A percentile compares a stretch with the other conserved stretches of the same genome.
Evolutionary conservation across 768 basidiomycete genomes (phyloP).

Genomic region (Kwoniella dejecticola): DNA sequence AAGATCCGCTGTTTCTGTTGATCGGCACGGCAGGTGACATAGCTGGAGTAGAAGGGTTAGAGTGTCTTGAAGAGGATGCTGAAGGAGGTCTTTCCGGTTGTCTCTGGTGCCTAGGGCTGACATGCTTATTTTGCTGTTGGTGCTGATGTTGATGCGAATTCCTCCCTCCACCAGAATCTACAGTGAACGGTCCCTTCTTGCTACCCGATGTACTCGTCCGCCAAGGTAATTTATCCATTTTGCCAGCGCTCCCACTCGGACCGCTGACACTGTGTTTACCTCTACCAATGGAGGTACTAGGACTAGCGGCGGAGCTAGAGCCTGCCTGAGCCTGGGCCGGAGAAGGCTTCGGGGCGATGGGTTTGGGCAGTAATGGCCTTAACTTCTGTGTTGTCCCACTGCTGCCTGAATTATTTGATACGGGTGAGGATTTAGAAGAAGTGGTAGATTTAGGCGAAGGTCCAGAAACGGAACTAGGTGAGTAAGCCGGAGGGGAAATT

Average conservation of each 20-base stretch:
- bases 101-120: constrained; percentile 8
- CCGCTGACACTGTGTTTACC: background rate
- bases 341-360: constrained; percentile 25
- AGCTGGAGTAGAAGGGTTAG: constrained; percentile 37
- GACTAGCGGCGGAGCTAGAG: constrained; percentile 1
- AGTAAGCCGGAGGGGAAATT: constrained; percentile 37
- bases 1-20: constrained; percentile 1
- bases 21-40: constrained; percentile 28
- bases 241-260: background rate
- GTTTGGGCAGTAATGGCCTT: constrained; percentile 42
- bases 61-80: constrained; percentile 25
- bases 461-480: constrained; percentile 37
- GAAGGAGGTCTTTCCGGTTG: constrained; percentile 23
- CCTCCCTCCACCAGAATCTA: constrained; percentile 48
- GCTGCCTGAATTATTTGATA: constrained; percentile 30
- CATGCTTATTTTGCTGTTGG: constrained; percentile 11
- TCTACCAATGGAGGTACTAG: background rate
- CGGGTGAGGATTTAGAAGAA: constrained; percentile 48
- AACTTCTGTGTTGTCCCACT: constrained; percentile 30
- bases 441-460: constrained; percentile 48
- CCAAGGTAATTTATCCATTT: constrained; percentile 50
- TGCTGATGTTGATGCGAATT: constrained; percentile 1
- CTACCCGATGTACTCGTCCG: constrained; percentile 28
- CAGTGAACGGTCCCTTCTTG: constrained; percentile 54
- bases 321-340: constrained; percentile 24